Base-by-base conservation (phyloP, 371 early-diverging fungal genomes). In the Zychaea mexicana region DNA sequence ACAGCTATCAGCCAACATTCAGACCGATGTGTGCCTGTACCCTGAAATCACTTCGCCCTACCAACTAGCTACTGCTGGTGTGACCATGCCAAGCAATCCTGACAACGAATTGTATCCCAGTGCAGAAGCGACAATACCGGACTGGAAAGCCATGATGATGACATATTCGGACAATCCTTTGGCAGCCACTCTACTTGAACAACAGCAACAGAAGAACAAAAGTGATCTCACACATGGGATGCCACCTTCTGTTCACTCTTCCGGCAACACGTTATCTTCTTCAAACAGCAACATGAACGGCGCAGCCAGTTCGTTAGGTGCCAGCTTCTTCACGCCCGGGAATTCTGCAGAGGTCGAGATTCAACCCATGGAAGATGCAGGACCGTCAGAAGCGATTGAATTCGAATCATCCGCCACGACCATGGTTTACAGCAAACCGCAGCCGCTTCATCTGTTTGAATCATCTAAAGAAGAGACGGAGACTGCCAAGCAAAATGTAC, bases 1-100 rank as follows among this genome's bases (percentile, higher is more conserved):
- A 46, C 79, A 82, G 52, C 57, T 82, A 1, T 77, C 77, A 26
- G 76, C 73, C 52, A 80, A 74, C 59, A 82, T 73, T 55, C 74
- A 65, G 56, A 78, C 71, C 27, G 77, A 67, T 53, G 67, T 60
- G 2, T 67, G 62, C n/a, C 60, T 69, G 2, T 74, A 74, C 30
- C 72, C 79, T 7, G 61, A 61, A n/a, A 12, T 54, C 3, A 22
- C 58, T n/a, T 53, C 63, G 12, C 31, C 32, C 2, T 6, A 32
- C n/a, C n/a, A n/a, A n/a, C n/a, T n/a, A 22, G 12, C 53, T 27
- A 52, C 12, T 38, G 17, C 12, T 31, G 32, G 9, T 5, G 15
- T 60, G 52, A 28, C 66, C 65, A 46, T 56, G 36, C 32, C 22
- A 24, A 45, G 21, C 59, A 42, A n/a, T 30, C 12, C 38, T 19